phyloP scores from a whole-genome alignment of 805 yeast species.

The Starmerella sirachaensis region DNA sequence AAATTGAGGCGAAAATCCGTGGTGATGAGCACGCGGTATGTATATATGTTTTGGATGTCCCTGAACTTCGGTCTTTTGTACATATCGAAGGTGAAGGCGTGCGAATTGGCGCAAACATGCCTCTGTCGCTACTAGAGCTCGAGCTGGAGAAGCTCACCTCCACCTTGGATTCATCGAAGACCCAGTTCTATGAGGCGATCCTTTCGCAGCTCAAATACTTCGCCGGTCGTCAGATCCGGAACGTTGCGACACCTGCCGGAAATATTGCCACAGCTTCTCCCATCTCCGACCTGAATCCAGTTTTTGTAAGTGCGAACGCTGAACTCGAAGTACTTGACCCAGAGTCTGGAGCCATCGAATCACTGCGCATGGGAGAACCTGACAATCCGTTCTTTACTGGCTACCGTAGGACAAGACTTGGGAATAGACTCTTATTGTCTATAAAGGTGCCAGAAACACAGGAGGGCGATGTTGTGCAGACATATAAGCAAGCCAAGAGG shows the following conservation, averaged over 20 bases:
- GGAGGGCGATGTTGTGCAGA: constrained; percentile 30
- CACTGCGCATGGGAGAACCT: constrained; percentile 30
- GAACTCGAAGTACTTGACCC: constrained; percentile 30
- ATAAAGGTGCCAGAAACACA: constrained; percentile 34
- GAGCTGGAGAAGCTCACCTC: constrained; percentile 27
- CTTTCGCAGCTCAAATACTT: constrained; percentile 35
- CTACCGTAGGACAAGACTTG: constrained; percentile 34
- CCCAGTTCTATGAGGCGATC: constrained; percentile 32
- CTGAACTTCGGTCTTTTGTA: constrained; percentile 30
- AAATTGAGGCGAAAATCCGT: constrained; percentile 37
- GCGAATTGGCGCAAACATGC: constrained; percentile 34
- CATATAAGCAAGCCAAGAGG: constrained; percentile 38
- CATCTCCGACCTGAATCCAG: constrained; percentile 38
- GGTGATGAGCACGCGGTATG: constrained; percentile 32
- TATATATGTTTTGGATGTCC: constrained; percentile 35
- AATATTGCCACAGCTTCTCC: constrained; percentile 41
- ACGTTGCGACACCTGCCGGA: constrained; percentile 41
- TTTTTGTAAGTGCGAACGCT: constrained; percentile 35
- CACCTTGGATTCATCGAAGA: constrained; percentile 21
- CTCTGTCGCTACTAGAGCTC: constrained; percentile 33
- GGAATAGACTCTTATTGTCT: constrained; percentile 30
- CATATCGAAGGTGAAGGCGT: constrained; percentile 34
- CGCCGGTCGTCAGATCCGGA: constrained; percentile 40
- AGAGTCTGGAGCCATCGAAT: constrained; percentile 22
- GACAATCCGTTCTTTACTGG: constrained; percentile 32